Evolutionary conservation across 305 asterid species (phyloP).

Genomic region (Caryopteris hybrid): DNA sequence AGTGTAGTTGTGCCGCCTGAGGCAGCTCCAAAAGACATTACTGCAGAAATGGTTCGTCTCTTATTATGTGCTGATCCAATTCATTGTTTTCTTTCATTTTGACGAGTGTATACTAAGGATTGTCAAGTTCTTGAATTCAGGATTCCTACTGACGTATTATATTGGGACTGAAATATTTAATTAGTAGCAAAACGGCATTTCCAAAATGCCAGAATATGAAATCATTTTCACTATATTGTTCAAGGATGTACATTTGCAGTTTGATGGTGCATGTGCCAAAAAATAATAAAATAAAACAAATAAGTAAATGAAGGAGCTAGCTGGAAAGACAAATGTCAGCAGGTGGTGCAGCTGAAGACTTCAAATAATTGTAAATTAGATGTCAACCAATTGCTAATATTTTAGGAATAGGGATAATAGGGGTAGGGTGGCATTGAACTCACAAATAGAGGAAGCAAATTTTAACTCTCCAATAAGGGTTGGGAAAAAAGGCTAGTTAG

Average conservation of each 20-base stretch:
- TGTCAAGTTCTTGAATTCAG: background rate
- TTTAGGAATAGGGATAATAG: background rate
- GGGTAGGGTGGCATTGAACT: background rate
- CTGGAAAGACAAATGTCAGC: background rate
- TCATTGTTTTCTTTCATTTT: background rate
- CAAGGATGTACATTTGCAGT: background rate
- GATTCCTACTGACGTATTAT: background rate
- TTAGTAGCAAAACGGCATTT: background rate
- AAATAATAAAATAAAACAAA: background rate
- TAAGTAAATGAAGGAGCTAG: background rate
- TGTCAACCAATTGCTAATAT: background rate
- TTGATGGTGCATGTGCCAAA: background rate
- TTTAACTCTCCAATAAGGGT: background rate
- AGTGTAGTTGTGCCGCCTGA: constrained; percentile 38
- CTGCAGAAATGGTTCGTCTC: constrained; percentile 52
- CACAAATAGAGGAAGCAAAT: background rate
- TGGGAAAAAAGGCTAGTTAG: background rate
- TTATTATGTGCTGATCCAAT: background rate
- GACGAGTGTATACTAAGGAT: background rate
- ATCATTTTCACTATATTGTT: background rate
- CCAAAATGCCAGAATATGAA: background rate
- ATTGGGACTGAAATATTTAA: background rate
- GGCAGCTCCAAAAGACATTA: constrained; percentile 40
- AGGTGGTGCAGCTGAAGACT: background rate
- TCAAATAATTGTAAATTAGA: background rate